Base-by-base conservation (phyloP, 768 basidiomycete species). In the Phanerodontia chrysosporium region DNA sequence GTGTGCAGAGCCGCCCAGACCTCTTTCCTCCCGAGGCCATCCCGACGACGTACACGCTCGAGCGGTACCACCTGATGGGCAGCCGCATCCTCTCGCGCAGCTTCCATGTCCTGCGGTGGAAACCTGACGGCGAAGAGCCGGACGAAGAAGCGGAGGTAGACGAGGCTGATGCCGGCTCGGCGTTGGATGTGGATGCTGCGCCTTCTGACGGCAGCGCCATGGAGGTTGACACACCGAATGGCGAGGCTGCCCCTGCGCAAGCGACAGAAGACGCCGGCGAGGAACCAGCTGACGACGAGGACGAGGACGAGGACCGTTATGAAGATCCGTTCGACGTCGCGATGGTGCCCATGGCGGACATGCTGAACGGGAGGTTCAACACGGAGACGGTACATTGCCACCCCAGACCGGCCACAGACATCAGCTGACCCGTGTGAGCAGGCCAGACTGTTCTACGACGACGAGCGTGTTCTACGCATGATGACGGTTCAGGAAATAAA, bases 331-430 rank as follows among this genome's bases (percentile, higher is more conserved):
- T 80, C 10, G 84, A 89, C 61, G 84, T 91, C 10, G 85, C 90
- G 2, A 95, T 98, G 94, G 90, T 98, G 3, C 95, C 96, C 0
- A 85, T 98, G 76, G 97, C 97, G 2, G 97, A 99, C 72, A 85
- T 98, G 76, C 76, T 99, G 51, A 99, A 99, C 67, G 97, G 96
- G 12, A 82, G 86, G 55, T 91, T 84, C 70, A 87, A 83, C 8
- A 82, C 82, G 39, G 89, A 94, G 70, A 98, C 98, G 62, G 95
- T 93, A 66, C 62, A 86, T 24, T 10, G 27, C n/a, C n/a, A n/a
- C n/a, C 16, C n/a, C 48, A 27, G 7, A 7, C 10, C 48, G 22
- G 48, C 24, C 24, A 27, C 10, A 10, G 48, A n/a, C 6, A 29
- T 30, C 29, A 18, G 24, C 46, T 48, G 27, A 51, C 4, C 28